Percentiles rank a stretch among this genome's conserved stretches.
Conservation (phyloP, 306 rosid species). For the Urtica urens region DNA sequence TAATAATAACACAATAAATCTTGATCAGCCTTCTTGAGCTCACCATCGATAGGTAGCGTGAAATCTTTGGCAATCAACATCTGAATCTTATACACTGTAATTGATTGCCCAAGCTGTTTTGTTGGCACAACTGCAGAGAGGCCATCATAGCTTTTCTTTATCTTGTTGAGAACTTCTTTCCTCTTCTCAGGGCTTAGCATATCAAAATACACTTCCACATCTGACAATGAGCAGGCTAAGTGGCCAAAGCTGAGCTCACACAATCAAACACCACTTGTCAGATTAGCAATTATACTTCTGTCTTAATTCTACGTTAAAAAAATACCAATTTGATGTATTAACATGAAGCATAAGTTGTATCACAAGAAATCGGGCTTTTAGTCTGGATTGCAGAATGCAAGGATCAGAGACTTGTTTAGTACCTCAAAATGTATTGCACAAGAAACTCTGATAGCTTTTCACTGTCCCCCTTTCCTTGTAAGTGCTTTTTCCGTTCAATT, state of each 20-base stretch:
- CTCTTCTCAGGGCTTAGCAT: conserved; percentile 53
- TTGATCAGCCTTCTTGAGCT: conserved; percentile 17
- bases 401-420: conserved; percentile 5
- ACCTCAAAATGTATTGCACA: conserved; percentile 63
- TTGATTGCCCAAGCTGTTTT: conserved; percentile 61
- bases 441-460: conserved; percentile 49
- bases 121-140: conserved; percentile 33
- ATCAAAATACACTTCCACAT: conserved; percentile 66
- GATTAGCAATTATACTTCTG: conserved; percentile 1
- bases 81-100: conserved; percentile 60
- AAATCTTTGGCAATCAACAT: conserved; percentile 41
- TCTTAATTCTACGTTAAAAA: not conserved
- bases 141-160: conserved; percentile 28
- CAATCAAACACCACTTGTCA: conserved; percentile 18
- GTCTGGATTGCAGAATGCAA: not conserved
- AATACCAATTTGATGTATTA: not conserved
- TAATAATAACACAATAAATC: conserved; percentile 2
- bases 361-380: too few relatives aligned
- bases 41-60: conserved; percentile 49
- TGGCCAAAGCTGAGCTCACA: conserved; percentile 73
- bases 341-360: not conserved
- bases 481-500: conserved; percentile 73
- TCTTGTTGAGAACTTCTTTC: conserved; percentile 46
- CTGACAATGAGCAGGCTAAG: conserved; percentile 71
- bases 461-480: conserved; percentile 52